Evolutionary conservation across 2,329 filamentous ascomycete species (phyloP).

Genomic region (Colletotrichum camelliae): DNA sequence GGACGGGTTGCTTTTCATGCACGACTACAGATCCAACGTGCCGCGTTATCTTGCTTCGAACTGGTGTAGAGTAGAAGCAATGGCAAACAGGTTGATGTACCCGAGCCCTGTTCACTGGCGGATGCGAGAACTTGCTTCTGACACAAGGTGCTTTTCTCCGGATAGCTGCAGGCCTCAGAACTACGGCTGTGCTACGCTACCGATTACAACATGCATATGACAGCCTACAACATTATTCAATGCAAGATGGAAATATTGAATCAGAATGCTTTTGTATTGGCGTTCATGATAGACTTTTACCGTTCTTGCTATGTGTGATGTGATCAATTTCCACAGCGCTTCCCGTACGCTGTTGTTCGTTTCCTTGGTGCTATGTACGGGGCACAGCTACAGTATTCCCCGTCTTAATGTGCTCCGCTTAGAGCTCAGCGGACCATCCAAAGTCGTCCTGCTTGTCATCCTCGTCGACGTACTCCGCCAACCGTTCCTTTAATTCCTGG

Average conservation of each 20-base stretch:
- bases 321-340: neutral
- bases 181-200: neutral
- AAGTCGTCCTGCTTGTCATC: constrained; percentile 8
- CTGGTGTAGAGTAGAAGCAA: neutral
- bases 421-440: constrained; percentile 17
- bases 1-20: neutral
- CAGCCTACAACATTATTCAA: neutral
- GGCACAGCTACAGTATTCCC: neutral
- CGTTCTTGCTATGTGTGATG: neutral
- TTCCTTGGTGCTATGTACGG: neutral
- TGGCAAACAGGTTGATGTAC: neutral
- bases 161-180: neutral
- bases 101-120: neutral
- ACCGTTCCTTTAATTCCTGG: constrained; percentile 64
- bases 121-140: neutral
- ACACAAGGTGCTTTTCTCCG: neutral
- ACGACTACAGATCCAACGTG: too few species aligned
- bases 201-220: too few species aligned
- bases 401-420: neutral
- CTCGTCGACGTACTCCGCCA: constrained; percentile 50
- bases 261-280: neutral
- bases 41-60: neutral
- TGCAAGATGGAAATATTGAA: fast-evolving
- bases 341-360: fast-evolving
- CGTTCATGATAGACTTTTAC: neutral